Conservation (phyloP, 2,329 filamentous ascomycete genomes). For the Neofusicoccum cordaticola region DNA sequence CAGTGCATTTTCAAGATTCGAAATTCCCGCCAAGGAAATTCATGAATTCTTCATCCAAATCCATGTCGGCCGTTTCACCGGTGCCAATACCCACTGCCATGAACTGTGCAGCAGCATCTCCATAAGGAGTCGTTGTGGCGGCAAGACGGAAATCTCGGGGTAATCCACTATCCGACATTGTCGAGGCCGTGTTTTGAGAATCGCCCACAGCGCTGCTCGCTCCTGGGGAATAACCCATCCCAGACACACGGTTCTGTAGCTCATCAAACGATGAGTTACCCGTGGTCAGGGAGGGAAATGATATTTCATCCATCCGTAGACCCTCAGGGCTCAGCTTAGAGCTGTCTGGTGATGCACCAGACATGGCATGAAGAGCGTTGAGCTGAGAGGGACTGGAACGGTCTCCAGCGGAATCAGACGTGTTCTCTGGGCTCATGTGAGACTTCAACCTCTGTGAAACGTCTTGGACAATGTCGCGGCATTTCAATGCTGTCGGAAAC, state of each 20-base stretch:
- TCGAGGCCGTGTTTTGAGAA: not conserved
- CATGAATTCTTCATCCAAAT: conserved; percentile 8
- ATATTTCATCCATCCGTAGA: not conserved
- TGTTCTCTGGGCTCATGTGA: not conserved
- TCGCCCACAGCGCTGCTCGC: not conserved
- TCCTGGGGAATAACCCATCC: not conserved
- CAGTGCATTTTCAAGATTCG: not conserved
- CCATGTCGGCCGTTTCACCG: conserved; percentile 3
- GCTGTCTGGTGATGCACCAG: not conserved
- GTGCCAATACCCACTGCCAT: conserved; percentile 5
- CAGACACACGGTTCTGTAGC: not conserved
- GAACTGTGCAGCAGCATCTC: conserved; percentile 8
- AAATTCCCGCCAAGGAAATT: conserved; percentile 1
- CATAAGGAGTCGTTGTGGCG: conserved; percentile 1
- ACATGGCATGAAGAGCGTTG: not conserved
- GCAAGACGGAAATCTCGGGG: not conserved
- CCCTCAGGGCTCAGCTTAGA: not conserved
- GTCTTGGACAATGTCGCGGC: conserved; percentile 17
- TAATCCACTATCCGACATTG: conserved; percentile 4
- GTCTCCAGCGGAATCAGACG: not conserved
- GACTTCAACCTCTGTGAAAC: conserved; percentile 1
- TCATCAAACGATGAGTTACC: conserved; percentile 3
- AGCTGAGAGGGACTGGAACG: not conserved
- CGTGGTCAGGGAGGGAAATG: not conserved
- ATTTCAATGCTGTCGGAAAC: conserved; percentile 19